Base-by-base conservation (phyloP, 2,329 filamentous ascomycete genomes). In the Trichoderma gracile region DNA sequence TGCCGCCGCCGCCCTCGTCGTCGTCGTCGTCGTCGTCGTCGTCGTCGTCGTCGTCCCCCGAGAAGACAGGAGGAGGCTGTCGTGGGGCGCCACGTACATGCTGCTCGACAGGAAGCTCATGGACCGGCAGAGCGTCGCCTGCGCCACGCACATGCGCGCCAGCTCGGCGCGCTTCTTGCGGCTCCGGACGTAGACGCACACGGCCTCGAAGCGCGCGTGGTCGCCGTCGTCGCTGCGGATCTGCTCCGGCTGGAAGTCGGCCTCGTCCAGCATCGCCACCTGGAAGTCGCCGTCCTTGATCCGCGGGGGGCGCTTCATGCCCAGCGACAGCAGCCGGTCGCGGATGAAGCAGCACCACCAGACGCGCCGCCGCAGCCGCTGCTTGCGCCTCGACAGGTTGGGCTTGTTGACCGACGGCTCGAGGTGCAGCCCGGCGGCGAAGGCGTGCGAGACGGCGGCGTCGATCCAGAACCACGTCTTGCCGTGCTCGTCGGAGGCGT, bases 271-370 rank as follows among this genome's bases (percentile, higher is more conserved):
- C 59, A 62, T 62, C 15, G 59, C 21, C 3, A 62, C 49, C 9
- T 62, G 59, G 25, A 62, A 62, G 14, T 62, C 59, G 49, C 59
- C 49, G 27, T 62, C 59, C 25, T 54, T 54, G 49, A 62, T 62
- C 3, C 59, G 59, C 1, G 59, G 59, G 6, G 46, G 49, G 1
- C 59, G 59, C 59, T 46, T 62, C 59, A 62, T 62, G 40, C 59
- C 59, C 8, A 62, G 49, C 1, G 59, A 62, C 17, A 62, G 27
- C 40, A 62, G 49, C 5, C 59, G 59, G n/a, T 62, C 59, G 49
- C 59, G 59, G n/a, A 54, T 62, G 59, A 62, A 62, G 40, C 59
- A 62, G 40, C 59, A 62, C 59, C 59, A 62, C 59, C 59, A 62
- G 25, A 62, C 59, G 7, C 59, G 59, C 0, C 59, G 59, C 1